phyloP scores from a whole-genome alignment of 1,284 basidiomycete species.

The Cryptococcus sp. region DNA sequence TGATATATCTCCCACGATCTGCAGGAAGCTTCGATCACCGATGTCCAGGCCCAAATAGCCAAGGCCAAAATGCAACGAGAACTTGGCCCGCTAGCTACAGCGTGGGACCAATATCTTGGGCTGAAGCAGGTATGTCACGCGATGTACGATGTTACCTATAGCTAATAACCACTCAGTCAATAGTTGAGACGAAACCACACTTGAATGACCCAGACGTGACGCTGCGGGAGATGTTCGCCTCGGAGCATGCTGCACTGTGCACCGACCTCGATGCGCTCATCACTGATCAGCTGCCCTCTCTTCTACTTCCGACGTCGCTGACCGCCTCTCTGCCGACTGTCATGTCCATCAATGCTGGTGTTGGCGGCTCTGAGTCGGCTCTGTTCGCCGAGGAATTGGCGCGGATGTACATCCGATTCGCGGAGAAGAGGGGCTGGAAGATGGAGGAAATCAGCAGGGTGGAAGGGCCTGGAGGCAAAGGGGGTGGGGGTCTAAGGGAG shows the following conservation, averaged over 20 bases:
- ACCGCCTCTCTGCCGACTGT: conserved; percentile 72
- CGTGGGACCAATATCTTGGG: conserved; percentile 53
- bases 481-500: conserved; percentile 74
- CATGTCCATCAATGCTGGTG: conserved; percentile 88
- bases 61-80: conserved; percentile 51
- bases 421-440: conserved; percentile 56
- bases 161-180: conserved; percentile 55
- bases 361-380: conserved; percentile 86
- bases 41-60: conserved; percentile 54
- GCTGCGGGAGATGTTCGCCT: conserved; percentile 72
- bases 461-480: conserved; percentile 57
- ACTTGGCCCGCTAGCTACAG: conserved; percentile 58
- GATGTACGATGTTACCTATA: not conserved
- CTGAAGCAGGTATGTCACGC: conserved; percentile 55
- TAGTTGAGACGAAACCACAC: conserved; percentile 65
- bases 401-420: conserved; percentile 79
- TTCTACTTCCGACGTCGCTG: conserved; percentile 70
- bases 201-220: conserved; percentile 74
- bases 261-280: conserved; percentile 59
- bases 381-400: conserved; percentile 79
- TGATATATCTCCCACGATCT: conserved; percentile 2
- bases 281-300: conserved; percentile 63
- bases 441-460: conserved; percentile 48
- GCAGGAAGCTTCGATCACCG: conserved; percentile 19
- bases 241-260: conserved; percentile 66